Evolutionary conservation across 768 basidiomycete species (phyloP).

Genomic region (Termitomyces sp.): DNA sequence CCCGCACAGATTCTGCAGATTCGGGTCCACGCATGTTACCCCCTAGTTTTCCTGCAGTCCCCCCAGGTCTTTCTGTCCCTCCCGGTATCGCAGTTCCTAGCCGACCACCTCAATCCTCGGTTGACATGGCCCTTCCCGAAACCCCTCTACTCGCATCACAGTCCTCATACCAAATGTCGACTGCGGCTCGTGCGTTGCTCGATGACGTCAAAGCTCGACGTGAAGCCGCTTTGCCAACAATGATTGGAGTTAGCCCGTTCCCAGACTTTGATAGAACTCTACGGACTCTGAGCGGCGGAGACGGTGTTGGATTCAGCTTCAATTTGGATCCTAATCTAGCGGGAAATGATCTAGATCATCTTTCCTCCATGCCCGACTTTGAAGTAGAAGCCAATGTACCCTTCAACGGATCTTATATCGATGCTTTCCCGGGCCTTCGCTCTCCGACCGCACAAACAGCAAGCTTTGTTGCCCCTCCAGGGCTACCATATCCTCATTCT

Average conservation of each 20-base stretch:
- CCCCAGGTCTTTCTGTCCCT: conserved; percentile 54
- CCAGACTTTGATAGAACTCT: conserved; percentile 88
- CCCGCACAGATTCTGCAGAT: conserved; percentile 29
- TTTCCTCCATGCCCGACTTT: conserved; percentile 45
- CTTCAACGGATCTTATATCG: conserved; percentile 62
- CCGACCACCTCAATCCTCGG: conserved; percentile 37
- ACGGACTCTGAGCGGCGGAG: conserved; percentile 63
- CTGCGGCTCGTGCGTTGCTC: conserved; percentile 76
- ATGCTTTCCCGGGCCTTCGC: conserved; percentile 66
- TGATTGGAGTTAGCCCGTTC: conserved; percentile 61
- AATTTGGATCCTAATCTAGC: conserved; percentile 80
- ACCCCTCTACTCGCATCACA: conserved; percentile 51
- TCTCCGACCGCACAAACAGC: conserved; percentile 27
- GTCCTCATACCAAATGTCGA: conserved; percentile 83
- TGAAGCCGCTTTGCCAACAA: conserved; percentile 45
- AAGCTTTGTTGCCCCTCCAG: conserved; percentile 48
- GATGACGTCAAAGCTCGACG: conserved; percentile 80
- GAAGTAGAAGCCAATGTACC: conserved; percentile 53
- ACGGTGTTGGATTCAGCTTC: conserved; percentile 78
- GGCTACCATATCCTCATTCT: conserved; percentile 45
- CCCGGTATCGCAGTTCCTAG: conserved; percentile 62
- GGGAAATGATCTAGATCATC: conserved; percentile 36
- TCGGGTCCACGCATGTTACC: conserved; percentile 34
- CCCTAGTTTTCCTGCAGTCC: conserved; percentile 40
- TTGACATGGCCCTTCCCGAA: conserved; percentile 49